Evolutionary conservation across 441 rosid species (phyloP).

Genomic region (Gossypium laxum): DNA sequence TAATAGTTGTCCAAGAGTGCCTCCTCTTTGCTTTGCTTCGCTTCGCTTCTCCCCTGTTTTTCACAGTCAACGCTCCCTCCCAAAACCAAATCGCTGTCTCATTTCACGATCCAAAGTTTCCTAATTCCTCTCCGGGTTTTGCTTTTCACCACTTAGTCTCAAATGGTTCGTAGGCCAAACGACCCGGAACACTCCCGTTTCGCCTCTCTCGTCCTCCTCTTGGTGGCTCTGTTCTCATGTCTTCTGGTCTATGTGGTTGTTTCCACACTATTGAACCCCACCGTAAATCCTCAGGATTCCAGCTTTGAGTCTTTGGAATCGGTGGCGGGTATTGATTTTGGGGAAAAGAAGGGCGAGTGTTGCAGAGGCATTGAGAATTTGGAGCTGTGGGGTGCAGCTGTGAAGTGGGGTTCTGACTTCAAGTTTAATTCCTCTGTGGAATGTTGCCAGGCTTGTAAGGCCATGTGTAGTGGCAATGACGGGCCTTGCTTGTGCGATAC

Average conservation of each 20-base stretch:
- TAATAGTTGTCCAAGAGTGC: conserved; percentile 16
- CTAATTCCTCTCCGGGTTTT: conserved; percentile 17
- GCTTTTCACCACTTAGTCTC: conserved; percentile 9
- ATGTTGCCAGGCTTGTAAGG: conserved; percentile 80
- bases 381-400: conserved; percentile 92
- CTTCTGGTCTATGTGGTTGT: conserved; percentile 50
- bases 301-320: conserved; percentile 16
- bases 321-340: conserved; percentile 13
- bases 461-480: conserved; percentile 62
- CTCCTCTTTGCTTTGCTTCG: conserved; percentile 6
- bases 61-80: conserved; percentile 27
- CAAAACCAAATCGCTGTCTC: conserved; percentile 12
- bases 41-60: conserved; percentile 11
- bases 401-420: conserved; percentile 86
- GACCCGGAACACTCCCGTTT: conserved; percentile 54
- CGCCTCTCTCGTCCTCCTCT: conserved; percentile 39
- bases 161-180: conserved; percentile 55
- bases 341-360: conserved; percentile 31
- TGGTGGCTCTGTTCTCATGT: conserved; percentile 48
- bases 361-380: conserved; percentile 68
- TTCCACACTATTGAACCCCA: conserved; percentile 37
- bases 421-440: conserved; percentile 57
- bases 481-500: conserved; percentile 92
- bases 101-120: conserved; percentile 4
- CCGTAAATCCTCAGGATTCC: neutral